Base-by-base conservation (phyloP, 1,139 yeast species). In the Geotrichum aggregatum region DNA sequence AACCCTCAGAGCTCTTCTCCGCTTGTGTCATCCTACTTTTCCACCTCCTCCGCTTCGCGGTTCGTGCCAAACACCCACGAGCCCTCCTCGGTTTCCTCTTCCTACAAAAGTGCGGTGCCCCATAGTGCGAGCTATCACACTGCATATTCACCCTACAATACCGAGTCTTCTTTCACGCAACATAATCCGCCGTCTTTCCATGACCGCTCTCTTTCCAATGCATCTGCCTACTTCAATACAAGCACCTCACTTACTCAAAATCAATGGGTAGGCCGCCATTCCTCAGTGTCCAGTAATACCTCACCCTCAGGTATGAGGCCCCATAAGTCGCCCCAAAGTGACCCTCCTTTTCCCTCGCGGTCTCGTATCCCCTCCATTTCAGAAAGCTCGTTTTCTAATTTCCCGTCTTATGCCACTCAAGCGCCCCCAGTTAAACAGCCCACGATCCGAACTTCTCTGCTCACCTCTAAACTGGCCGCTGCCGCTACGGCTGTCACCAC, bases 401-500 rank as follows among this genome's bases (percentile, higher is more conserved):
- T 13, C 11, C 18, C 38, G 4, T 22, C 44, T 3, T 30, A 18
- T 18, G 14, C 14, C 2, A 19, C 45, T 16, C 30, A 22, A 13
- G 22, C 30, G 14, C 22, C 19, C 11, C 14, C 31, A 26, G 22
- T 14, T 5, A 45, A 47, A 39, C 50, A 49, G 41, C 56, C 53
- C 4, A 30, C 57, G 13, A 51, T 49, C 56, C 56, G 60, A 8
- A 56, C 57, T 26, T 58, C 59, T 11, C 52, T 56, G 38, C 54
- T 59, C 11, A 58, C 61, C 16, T 54, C 61, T 38, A 58, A 58
- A 49, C 54, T 59, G 13, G 61, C 59, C 26, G 58, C 58, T 24
- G 60, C 64, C 31, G 64, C 67, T 7, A 62, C 66, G 2, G 62
- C 66, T n/a, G 66, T 64, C 2, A 63, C 67, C 6, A 52, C 59